These are phyloP conservation scores for Monosporascus sp. DNA, from an alignment of 2,329 filamentous ascomycete species.

Conservation along the genomic window DNA sequence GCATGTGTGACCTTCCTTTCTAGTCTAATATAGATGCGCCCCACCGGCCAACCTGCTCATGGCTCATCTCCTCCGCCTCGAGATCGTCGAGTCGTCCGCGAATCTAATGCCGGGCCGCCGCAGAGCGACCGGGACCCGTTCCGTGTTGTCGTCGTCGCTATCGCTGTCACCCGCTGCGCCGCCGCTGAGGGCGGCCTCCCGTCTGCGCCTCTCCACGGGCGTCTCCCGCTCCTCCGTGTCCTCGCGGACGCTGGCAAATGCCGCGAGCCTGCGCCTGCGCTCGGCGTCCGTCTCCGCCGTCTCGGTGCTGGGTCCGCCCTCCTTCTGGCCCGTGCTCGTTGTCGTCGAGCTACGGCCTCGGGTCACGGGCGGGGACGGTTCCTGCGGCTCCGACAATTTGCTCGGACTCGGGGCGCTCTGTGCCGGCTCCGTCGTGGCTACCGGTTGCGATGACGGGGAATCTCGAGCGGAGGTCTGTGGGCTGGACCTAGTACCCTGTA, in stretches of 20 bases:
- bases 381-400: slow-evolving; percentile 11
- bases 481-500: neutral
- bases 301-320: slow-evolving; percentile 28
- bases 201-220: slow-evolving; percentile 66
- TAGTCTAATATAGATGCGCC: neutral
- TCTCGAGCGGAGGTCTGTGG: slow-evolving; percentile 24
- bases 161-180: slow-evolving; percentile 40
- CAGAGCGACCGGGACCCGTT: slow-evolving; percentile 42
- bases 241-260: slow-evolving; percentile 38
- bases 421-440: slow-evolving; percentile 23
- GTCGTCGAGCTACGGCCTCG: slow-evolving; percentile 18
- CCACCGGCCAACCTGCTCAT: too few species aligned
- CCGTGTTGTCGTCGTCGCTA: slow-evolving; percentile 54
- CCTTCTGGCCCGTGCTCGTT: neutral
- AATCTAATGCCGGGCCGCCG: slow-evolving; percentile 56
- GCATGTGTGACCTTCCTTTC: neutral
- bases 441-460: slow-evolving; percentile 12
- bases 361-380: neutral
- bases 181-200: slow-evolving; percentile 62
- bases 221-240: slow-evolving; percentile 55
- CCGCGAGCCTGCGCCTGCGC: slow-evolving; percentile 58
- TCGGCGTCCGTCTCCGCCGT: slow-evolving; percentile 65
- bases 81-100: slow-evolving; percentile 40
- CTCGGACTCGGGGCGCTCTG: slow-evolving; percentile 14
- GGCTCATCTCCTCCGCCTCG: slow-evolving; percentile 11